A percentile compares a stretch with the other conserved stretches of the same genome.
Evolutionary conservation across 148 eudicot genomes (phyloP).

Genomic region (Vaccinium corymbosum): DNA sequence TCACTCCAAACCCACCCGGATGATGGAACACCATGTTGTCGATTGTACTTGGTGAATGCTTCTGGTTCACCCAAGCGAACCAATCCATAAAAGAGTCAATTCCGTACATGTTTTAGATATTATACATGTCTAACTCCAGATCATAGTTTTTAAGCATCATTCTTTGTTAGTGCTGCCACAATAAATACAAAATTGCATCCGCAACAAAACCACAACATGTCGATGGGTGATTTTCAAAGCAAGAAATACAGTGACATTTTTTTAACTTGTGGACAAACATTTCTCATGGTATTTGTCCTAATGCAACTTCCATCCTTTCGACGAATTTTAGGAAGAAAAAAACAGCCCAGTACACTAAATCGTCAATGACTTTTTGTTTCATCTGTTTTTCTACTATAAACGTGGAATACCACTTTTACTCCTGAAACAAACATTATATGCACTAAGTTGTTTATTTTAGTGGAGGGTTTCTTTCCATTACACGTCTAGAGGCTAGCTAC

Average conservation of each 20-base stretch:
- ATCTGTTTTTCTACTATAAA: no score
- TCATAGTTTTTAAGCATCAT: slow-evolving; percentile 22
- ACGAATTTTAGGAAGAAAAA: neutral
- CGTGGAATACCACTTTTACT: no score
- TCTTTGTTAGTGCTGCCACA: slow-evolving; percentile 22
- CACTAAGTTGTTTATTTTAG: no score
- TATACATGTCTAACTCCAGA: slow-evolving; percentile 22
- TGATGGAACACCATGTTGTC: slow-evolving; percentile 83
- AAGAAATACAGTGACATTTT: neutral
- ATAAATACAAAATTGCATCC: slow-evolving; percentile 12
- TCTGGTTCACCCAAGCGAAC: slow-evolving; percentile 62
- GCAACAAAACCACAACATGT: neutral
- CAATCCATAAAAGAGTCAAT: slow-evolving; percentile 14
- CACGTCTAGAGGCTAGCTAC: neutral
- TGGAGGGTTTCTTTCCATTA: neutral
- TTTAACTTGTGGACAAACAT: neutral
- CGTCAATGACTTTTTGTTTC: neutral
- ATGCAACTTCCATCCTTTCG: neutral
- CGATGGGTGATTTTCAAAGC: slow-evolving; percentile 7
- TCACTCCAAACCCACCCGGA: slow-evolving; percentile 78
- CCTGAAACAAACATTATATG: no score
- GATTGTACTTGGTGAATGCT: slow-evolving; percentile 87
- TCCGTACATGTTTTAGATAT: slow-evolving; percentile 1
- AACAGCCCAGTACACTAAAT: neutral
- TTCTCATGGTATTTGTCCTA: neutral